Percentiles rank a stretch among this genome's conserved stretches.
Evolutionary conservation across 2,329 filamentous ascomycete genomes (phyloP).

Genomic region (Monosporascus sp.): DNA sequence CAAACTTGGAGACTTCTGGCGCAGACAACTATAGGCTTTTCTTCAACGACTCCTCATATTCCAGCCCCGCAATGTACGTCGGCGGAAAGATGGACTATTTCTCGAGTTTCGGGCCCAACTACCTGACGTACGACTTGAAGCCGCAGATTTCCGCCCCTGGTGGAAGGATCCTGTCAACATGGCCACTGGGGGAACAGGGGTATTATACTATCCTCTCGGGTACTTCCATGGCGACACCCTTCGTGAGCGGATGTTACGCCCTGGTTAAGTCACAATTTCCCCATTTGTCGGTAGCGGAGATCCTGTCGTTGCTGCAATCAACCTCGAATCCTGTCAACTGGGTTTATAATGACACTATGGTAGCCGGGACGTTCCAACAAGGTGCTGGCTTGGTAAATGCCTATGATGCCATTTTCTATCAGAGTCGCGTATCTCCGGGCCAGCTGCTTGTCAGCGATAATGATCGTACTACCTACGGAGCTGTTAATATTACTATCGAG

Average conservation of each 20-base stretch:
- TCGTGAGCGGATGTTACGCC: conserved; percentile 26
- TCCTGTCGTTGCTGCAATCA: conserved; percentile 24
- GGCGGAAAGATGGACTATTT: conserved; percentile 17
- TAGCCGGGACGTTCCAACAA: conserved; percentile 26
- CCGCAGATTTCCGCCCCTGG: conserved; percentile 29
- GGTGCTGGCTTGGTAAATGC: conserved; percentile 29
- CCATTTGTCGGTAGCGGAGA: conserved; percentile 17
- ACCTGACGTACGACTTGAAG: conserved; percentile 20
- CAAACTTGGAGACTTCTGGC: conserved; percentile 7
- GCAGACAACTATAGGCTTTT: conserved; percentile 9
- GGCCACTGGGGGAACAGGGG: conserved; percentile 21
- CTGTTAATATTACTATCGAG: conserved; percentile 19
- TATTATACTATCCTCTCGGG: conserved; percentile 29
- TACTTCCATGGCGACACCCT: conserved; percentile 32
- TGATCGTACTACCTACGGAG: conserved; percentile 6
- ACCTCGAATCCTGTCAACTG: conserved; percentile 22
- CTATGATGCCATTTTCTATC: conserved; percentile 22
- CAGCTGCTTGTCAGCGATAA: conserved; percentile 16
- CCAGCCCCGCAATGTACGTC: conserved; percentile 7
- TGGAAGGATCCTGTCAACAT: conserved; percentile 29
- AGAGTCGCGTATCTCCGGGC: conserved; percentile 15
- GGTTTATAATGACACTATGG: conserved; percentile 20
- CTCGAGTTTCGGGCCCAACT: conserved; percentile 15
- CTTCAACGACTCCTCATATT: conserved; percentile 13
- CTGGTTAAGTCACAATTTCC: conserved; percentile 29